Conservation (phyloP, 805 yeast genomes). For the Saturnispora mendoncae region DNA sequence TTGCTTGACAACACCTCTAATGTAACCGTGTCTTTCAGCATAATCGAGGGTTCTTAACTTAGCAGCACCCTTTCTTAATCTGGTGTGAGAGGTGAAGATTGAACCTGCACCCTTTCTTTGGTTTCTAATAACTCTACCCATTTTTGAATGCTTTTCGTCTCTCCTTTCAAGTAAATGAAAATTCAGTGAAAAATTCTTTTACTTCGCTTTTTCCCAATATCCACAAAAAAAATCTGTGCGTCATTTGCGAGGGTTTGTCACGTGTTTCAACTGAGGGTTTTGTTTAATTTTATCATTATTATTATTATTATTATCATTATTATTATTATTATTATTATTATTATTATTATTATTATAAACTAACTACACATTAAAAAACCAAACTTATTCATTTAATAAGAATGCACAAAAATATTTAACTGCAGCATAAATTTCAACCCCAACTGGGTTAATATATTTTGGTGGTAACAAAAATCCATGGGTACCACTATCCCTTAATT, state of each 20-base stretch:
- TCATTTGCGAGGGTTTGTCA: constrained; percentile 1
- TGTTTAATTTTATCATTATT: background rate
- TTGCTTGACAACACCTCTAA: constrained; percentile 98
- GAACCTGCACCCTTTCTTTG: constrained; percentile 99
- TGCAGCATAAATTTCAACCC: constrained; percentile 62
- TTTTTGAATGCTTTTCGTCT: background rate
- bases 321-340: too few species aligned
- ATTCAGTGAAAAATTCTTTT: background rate
- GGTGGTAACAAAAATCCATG: constrained; percentile 78
- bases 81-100: constrained; percentile 99
- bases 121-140: constrained; percentile 99
- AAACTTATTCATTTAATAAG: constrained; percentile 24
- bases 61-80: constrained; percentile 99
- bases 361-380: background rate
- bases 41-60: constrained; percentile 98
- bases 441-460: constrained; percentile 64
- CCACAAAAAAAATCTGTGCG: background rate
- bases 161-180: background rate
- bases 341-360: too few species aligned
- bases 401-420: constrained; percentile 56
- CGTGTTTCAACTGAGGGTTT: constrained; percentile 4
- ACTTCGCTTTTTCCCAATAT: background rate
- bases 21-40: constrained; percentile 99
- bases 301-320: too few species aligned
- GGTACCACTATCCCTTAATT: constrained; percentile 71